Evolutionary conservation across 352 stramenopile genomes (phyloP), one percentile per base, ranked within the genome.

Genomic region (Aphanomyces invadans): DNA sequence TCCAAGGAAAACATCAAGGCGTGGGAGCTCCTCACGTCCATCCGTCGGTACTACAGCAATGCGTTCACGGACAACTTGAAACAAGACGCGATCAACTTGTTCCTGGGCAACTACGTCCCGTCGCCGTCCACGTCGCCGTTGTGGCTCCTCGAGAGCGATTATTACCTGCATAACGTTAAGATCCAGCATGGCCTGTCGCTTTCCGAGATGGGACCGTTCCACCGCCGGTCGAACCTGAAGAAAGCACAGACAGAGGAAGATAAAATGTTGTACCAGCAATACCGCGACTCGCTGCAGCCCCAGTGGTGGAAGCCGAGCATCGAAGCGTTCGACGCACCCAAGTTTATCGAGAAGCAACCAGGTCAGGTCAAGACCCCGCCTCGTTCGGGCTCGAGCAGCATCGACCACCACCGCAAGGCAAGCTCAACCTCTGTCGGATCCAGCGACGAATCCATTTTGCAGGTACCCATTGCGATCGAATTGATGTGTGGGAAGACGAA

Each of bases 1-100:
- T 90, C 79, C n/a, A 78, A 79, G 2, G 84, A 93, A 67, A 95
- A 91, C 60, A 88, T 92, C 19, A 97, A 98, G 76, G 92, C 98
- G 59, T 96, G 96, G 63, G 95, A 99, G 71, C 76, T 99, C 2
- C 79, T 99, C 7, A 99, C 96, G 17, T 99, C 96, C 2, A 99
- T 99, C 61, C 83, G 97, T 56, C 80, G 97, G 31, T 99, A 99
- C 77, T 99, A 99, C 75, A 98, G 91, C 77, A 99, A 99, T 71
- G 97, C 96, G 21, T 99, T 99, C 73, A 99, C 96, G 0, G 97
- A 99, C 79, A 95, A 89, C 19, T 80, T 97, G 4, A 99, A 99
- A 75, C 96, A 99, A 79, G 97, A 99, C 77, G 94, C 96, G 15
- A 99, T 99, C 77, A 99, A 99, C 73, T 86, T 99, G 10, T 99